These are phyloP conservation scores for Byssochlamys sp. DNA, from an alignment of 2,329 filamentous ascomycete genomes.

Conservation along the genomic window DNA sequence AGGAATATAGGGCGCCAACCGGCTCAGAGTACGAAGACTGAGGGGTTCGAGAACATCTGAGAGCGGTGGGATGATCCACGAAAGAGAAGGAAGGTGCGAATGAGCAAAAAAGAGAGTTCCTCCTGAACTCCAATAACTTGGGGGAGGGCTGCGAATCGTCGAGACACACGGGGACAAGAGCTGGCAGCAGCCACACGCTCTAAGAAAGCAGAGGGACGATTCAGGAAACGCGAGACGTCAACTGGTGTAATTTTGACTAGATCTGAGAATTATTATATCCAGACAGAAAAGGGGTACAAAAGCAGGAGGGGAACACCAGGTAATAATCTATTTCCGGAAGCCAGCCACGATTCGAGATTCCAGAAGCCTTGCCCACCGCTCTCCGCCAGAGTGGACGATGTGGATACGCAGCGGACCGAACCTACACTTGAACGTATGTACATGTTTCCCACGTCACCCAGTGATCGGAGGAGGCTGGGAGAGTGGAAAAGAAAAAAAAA, in stretches of 20 bases:
- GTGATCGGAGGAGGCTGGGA: conserved; percentile 1
- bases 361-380: background rate
- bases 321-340: conserved; percentile 13
- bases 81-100: background rate
- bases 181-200: conserved; percentile 11
- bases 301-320: conserved; percentile 7
- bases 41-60: background rate
- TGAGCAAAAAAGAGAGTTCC: background rate
- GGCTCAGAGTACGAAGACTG: background rate
- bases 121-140: background rate
- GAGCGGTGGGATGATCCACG: background rate
- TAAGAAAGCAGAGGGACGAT: conserved; percentile 19
- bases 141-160: conserved; percentile 17
- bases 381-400: conserved; percentile 11
- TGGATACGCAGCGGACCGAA: conserved; percentile 7
- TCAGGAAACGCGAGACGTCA: conserved; percentile 15
- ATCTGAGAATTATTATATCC: conserved; percentile 1
- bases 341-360: conserved; percentile 7
- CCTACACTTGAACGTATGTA: background rate
- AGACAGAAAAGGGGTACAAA: background rate
- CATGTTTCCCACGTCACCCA: conserved; percentile 1
- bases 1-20: background rate
- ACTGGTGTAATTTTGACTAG: background rate
- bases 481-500: conserved; percentile 5
- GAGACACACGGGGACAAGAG: conserved; percentile 22